A percentile compares a stretch with the other conserved stretches of the same genome.
Evolutionary conservation across 495 filamentous ascomycete genomes (phyloP).

Genomic region (Podospora pseudoanserina): DNA sequence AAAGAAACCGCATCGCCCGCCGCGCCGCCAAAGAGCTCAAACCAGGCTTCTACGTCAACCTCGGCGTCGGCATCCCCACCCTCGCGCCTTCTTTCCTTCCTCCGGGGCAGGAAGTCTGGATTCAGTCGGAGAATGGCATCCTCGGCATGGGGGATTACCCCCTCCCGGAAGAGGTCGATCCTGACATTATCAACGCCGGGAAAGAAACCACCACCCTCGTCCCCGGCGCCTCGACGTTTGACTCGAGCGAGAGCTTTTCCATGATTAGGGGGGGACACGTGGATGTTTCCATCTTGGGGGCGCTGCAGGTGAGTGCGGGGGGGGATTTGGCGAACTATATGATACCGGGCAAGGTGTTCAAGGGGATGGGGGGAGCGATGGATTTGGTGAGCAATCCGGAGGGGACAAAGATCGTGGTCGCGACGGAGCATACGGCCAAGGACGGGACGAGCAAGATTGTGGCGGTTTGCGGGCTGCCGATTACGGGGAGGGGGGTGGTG

Average conservation of each 20-base stretch:
- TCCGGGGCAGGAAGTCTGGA: constrained; percentile 49
- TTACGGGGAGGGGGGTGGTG: constrained; percentile 53
- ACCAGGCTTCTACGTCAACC: constrained; percentile 63
- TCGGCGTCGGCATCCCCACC: constrained; percentile 63
- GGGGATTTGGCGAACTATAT: constrained; percentile 63
- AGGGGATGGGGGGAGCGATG: constrained; percentile 64
- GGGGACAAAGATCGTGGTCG: constrained; percentile 58
- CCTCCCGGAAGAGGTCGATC: constrained; percentile 26
- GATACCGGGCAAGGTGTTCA: constrained; percentile 61
- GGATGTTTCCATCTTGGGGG: constrained; percentile 57
- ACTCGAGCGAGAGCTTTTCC: constrained; percentile 56
- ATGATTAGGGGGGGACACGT: constrained; percentile 62
- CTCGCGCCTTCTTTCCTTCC: constrained; percentile 56
- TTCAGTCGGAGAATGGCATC: constrained; percentile 62
- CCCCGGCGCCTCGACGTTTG: constrained; percentile 54
- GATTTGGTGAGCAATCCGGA: constrained; percentile 59
- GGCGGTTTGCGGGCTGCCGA: constrained; percentile 52
- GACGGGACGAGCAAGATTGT: constrained; percentile 58
- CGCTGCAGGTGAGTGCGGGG: constrained; percentile 55
- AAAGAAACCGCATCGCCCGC: constrained; percentile 56
- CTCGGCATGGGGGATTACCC: constrained; percentile 63
- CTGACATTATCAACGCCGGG: constrained; percentile 58
- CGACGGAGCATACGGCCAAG: constrained; percentile 61
- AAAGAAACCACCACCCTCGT: constrained; percentile 60
- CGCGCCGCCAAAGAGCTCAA: constrained; percentile 61